phyloP scores from a whole-genome alignment of 129 eudicot genomes.

The Solidago caesia region DNA sequence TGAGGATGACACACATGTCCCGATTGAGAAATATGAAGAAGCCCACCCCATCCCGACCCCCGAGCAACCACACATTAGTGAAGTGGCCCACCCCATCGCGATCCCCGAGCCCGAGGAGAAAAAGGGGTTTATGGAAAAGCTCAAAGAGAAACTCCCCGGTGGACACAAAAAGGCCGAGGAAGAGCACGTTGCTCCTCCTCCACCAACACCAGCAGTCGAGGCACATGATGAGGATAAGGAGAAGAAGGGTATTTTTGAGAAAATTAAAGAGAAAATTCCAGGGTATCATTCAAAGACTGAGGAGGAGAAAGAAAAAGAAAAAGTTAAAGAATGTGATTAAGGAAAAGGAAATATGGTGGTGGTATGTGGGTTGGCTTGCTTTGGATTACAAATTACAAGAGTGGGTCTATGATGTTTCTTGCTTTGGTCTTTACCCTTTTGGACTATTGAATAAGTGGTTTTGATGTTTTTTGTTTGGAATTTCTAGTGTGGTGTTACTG shows the following conservation, averaged over 20 bases:
- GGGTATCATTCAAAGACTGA: conserved; percentile 74
- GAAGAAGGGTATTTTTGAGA: conserved; percentile 82
- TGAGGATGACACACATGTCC: conserved; percentile 46
- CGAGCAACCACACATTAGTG: not conserved
- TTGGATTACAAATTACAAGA: conserved; percentile 18
- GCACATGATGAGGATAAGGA: conserved; percentile 41
- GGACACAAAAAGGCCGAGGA: conserved; percentile 48
- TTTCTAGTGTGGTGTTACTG: conserved; percentile 27
- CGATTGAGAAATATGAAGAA: conserved; percentile 47
- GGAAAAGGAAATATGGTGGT: conserved; percentile 14
- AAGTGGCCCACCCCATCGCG: not conserved
- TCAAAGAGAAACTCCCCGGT: conserved; percentile 86
- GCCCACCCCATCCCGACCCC: not conserved
- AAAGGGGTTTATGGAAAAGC: conserved; percentile 72
- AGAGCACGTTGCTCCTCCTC: conserved; percentile 34
- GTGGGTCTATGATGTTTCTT: conserved; percentile 25
- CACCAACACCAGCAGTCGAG: conserved; percentile 38
- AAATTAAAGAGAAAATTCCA: conserved; percentile 89
- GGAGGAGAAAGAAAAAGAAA: conserved; percentile 59
- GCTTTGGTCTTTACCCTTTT: not conserved
- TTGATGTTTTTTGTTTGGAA: conserved; percentile 15
- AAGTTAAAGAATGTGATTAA: conserved; percentile 40
- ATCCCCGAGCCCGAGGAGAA: conserved; percentile 52
- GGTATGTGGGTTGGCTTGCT: conserved; percentile 34
- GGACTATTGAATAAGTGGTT: conserved; percentile 17